Percentiles rank a stretch among this genome's conserved stretches.
phyloP scores from a whole-genome alignment of 2,329 filamentous ascomycete genomes.

The Colletotrichum tamarilloi region DNA sequence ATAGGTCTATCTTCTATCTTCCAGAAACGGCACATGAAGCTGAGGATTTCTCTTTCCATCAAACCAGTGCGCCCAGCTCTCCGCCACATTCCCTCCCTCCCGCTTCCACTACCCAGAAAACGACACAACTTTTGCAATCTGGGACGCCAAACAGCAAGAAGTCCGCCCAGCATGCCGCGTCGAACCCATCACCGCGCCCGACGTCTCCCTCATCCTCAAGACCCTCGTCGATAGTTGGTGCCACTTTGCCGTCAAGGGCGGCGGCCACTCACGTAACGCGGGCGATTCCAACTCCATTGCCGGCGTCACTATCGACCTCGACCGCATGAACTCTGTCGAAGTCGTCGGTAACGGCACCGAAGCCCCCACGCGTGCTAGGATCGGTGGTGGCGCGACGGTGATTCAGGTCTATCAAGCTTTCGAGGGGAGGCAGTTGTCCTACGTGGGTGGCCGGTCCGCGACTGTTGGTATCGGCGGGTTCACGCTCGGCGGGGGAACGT shows the following conservation, averaged over 20 bases:
- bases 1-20: too few relatives aligned
- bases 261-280: slow-evolving; percentile 24
- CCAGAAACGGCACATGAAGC: too few relatives aligned
- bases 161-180: slow-evolving; percentile 34
- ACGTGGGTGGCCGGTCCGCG: slow-evolving; percentile 29
- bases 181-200: slow-evolving; percentile 24
- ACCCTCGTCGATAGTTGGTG: slow-evolving; percentile 29
- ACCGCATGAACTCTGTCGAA: slow-evolving; percentile 40
- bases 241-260: slow-evolving; percentile 36
- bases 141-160: slow-evolving; percentile 38
- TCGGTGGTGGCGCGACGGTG: background rate
- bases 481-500: slow-evolving; percentile 42
- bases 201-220: slow-evolving; percentile 18
- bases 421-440: slow-evolving; percentile 34
- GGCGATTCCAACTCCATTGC: slow-evolving; percentile 43
- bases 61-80: too few relatives aligned
- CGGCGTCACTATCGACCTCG: slow-evolving; percentile 47
- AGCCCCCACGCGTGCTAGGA: background rate
- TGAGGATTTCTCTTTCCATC: too few relatives aligned
- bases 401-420: slow-evolving; percentile 41
- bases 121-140: slow-evolving; percentile 33
- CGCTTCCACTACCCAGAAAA: background rate
- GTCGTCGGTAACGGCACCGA: background rate
- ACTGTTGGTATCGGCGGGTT: slow-evolving; percentile 35
- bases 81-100: too few relatives aligned